These are phyloP conservation scores for Parasarocladium wereldwijsianum DNA, from an alignment of 2,329 filamentous ascomycete species.

Conservation along the genomic window DNA sequence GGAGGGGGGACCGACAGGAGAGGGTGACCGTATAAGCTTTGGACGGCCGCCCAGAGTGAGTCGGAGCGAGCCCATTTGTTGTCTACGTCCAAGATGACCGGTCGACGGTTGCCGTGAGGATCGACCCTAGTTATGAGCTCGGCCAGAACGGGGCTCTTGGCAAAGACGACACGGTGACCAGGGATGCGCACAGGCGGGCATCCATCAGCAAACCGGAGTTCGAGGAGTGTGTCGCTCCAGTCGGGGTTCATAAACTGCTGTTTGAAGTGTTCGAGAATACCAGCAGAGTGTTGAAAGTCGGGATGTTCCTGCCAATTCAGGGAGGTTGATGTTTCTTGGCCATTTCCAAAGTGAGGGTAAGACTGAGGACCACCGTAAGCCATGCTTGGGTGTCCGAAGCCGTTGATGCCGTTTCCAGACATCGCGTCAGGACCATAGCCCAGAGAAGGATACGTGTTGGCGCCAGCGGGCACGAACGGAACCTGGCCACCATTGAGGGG, in stretches of 20 bases:
- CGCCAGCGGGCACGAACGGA: slow-evolving; percentile 17
- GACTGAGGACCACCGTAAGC: slow-evolving; percentile 20
- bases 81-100: slow-evolving; percentile 27
- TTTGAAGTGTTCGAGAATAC: slow-evolving; percentile 23
- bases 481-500: slow-evolving; percentile 17
- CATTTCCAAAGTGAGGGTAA: slow-evolving; percentile 18
- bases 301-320: no score
- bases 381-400: slow-evolving; percentile 21
- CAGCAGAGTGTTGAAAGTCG: no score
- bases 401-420: slow-evolving; percentile 19
- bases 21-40: slow-evolving; percentile 40
- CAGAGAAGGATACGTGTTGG: slow-evolving; percentile 23
- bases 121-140: slow-evolving; percentile 13
- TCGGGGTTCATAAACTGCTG: slow-evolving; percentile 18
- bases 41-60: slow-evolving; percentile 40
- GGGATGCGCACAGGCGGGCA: slow-evolving; percentile 26
- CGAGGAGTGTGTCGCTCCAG: slow-evolving; percentile 28
- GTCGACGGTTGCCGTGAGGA: slow-evolving; percentile 16
- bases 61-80: slow-evolving; percentile 40
- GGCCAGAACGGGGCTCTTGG: slow-evolving; percentile 27
- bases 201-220: slow-evolving; percentile 27
- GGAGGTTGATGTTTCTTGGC: no score
- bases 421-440: slow-evolving; percentile 20
- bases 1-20: slow-evolving; percentile 24
- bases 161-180: slow-evolving; percentile 40